Percentiles rank a stretch among this genome's conserved stretches.
Conservation (phyloP, 2,329 filamentous ascomycete species). For the Fusarium longipes region DNA sequence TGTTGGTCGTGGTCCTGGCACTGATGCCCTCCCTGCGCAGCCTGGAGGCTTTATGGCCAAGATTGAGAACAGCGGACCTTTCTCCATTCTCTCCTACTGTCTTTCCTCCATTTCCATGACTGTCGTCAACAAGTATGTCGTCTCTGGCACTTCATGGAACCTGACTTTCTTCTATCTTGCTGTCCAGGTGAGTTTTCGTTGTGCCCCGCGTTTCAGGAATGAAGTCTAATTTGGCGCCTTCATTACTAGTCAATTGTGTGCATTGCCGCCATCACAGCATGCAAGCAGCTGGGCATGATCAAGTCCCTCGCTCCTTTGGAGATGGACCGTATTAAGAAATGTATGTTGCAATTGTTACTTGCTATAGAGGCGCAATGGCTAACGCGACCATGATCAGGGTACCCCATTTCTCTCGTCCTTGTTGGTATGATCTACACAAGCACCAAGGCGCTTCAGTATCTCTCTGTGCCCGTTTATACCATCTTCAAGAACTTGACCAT, state of each 20-base stretch:
- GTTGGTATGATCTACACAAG: constrained; percentile 99
- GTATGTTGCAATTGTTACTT: constrained; percentile 62
- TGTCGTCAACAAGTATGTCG: constrained; percentile 98
- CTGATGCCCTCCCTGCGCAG: constrained; percentile 30
- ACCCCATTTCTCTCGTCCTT: constrained; percentile 92
- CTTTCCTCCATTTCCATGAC: constrained; percentile 97
- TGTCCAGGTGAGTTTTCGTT: constrained; percentile 76
- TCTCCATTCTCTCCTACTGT: constrained; percentile 92
- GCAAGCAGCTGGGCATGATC: constrained; percentile 85
- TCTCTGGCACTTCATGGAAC: constrained; percentile 92
- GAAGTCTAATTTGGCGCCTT: background rate
- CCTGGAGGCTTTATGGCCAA: constrained; percentile 45
- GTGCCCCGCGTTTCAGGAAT: background rate
- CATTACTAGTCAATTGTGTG: constrained; percentile 82
- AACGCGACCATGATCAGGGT: constrained; percentile 70
- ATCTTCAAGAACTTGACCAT: constrained; percentile 99
- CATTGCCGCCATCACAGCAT: constrained; percentile 82
- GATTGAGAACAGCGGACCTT: constrained; percentile 78
- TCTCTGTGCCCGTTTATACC: constrained; percentile 98
- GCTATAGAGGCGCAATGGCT: background rate
- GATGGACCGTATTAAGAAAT: constrained; percentile 88
- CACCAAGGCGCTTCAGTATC: constrained; percentile 93
- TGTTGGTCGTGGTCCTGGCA: constrained; percentile 36
- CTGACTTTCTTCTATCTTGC: constrained; percentile 94
- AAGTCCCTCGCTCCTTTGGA: constrained; percentile 86